Percentiles rank a stretch among this genome's conserved stretches.
Evolutionary conservation across 805 yeast genomes (phyloP).

Genomic region (Candida andamanensis): DNA sequence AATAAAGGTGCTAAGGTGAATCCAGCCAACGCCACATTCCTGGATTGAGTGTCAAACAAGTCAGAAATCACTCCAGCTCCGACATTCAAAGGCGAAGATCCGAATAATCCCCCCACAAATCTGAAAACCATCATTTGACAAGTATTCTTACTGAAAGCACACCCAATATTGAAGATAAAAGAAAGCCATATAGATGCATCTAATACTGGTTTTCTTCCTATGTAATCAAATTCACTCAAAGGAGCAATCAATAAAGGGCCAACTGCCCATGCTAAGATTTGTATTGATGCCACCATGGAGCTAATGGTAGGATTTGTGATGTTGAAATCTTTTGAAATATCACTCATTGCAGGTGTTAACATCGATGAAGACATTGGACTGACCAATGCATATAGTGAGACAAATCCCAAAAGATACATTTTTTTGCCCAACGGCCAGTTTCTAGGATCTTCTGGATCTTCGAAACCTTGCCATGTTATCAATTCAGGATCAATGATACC

Average conservation of each 20-base stretch:
- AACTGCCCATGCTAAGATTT: slow-evolving; percentile 65
- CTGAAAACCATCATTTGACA: slow-evolving; percentile 59
- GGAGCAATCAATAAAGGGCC: slow-evolving; percentile 68
- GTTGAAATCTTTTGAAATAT: slow-evolving; percentile 41
- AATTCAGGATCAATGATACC: slow-evolving; percentile 56
- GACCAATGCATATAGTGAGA: slow-evolving; percentile 50
- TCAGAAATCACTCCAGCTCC: slow-evolving; percentile 70
- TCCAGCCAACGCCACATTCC: slow-evolving; percentile 53
- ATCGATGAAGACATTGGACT: slow-evolving; percentile 63
- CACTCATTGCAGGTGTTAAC: slow-evolving; percentile 53
- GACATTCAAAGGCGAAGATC: slow-evolving; percentile 61
- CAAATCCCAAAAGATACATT: slow-evolving; percentile 39
- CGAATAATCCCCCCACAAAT: slow-evolving; percentile 62
- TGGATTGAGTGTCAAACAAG: slow-evolving; percentile 45
- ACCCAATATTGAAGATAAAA: slow-evolving; percentile 49
- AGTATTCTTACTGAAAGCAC: slow-evolving; percentile 54
- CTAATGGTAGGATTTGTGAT: slow-evolving; percentile 39
- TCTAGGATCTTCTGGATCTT: slow-evolving; percentile 60
- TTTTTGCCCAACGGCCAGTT: slow-evolving; percentile 50
- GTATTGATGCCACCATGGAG: slow-evolving; percentile 55
- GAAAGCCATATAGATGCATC: slow-evolving; percentile 46
- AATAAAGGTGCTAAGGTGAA: slow-evolving; percentile 55
- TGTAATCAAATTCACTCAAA: slow-evolving; percentile 50
- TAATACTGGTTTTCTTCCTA: slow-evolving; percentile 57
- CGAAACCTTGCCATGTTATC: slow-evolving; percentile 61